Evolutionary conservation across 805 yeast genomes (phyloP), one percentile per base, ranked within the genome.

Genomic region (Peterozyma xylosa): DNA sequence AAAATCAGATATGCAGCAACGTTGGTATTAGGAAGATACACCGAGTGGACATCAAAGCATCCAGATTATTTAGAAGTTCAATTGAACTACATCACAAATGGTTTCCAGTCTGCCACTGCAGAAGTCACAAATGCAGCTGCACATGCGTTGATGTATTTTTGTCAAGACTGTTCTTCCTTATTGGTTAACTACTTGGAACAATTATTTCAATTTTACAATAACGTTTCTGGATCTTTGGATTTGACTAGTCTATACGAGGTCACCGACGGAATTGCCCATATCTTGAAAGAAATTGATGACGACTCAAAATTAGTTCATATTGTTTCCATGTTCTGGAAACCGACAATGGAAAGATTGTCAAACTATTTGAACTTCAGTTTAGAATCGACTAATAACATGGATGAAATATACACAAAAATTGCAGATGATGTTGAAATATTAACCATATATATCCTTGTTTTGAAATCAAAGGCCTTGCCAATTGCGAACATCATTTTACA

Each of bases 1-100:
- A 86, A 87, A 57, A 78, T 93, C 42, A 74, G 96, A 59, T 93
- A 91, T 57, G 95, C 98, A 6, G 89, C 96, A 1, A 88, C 96
- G 0, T 71, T 93, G 56, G 96, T 93, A 1, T 67, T 93, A 35
- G 98, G 99, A n/a, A 73, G 99, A 54, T 93, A 93, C 61, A 86
- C 98, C 2, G 88, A 85, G 64, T 93, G 99, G 97, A 87, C 98
- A 0, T 69, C 89, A 3, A 74, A 78, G 51, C 95, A 93, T 62
- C 89, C 95, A 4, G 82, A 85, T 48, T 83, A 71, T 53, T 68
- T 95, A 47, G 93, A 86, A 60, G 74, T 80, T 39, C 96, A 90
- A 60, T 71, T 93, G 45, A 80, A 83, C 49, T 93, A 89, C 59
- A 87, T 95, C 50, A 83, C 83, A 45, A 72, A 70, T 47, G 96